A percentile compares a stretch with the other conserved stretches of the same genome.
Evolutionary conservation across 139 green algal genomes (phyloP).

Genomic region (Haematococcus lacustris): DNA sequence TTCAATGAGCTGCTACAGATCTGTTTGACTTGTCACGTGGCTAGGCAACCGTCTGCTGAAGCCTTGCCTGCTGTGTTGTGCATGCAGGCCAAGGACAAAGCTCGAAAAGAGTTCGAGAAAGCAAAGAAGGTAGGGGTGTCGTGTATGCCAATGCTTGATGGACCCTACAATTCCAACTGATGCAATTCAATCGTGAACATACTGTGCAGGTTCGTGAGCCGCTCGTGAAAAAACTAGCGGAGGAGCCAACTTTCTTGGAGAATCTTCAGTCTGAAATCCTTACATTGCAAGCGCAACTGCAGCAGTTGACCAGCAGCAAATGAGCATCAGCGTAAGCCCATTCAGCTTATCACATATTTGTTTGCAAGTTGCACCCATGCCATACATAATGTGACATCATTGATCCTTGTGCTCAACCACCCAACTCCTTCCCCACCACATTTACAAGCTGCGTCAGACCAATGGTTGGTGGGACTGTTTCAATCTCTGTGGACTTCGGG

Average conservation of each 20-base stretch:
- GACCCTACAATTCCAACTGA: background rate
- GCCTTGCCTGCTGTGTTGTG: background rate
- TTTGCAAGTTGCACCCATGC: too few species aligned
- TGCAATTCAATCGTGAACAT: background rate
- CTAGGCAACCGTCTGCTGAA: background rate
- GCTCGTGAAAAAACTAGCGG: conserved; percentile 47
- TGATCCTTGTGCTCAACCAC: too few species aligned
- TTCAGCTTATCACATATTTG: too few species aligned
- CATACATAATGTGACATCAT: too few species aligned
- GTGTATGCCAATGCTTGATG: background rate
- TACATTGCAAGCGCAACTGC: background rate
- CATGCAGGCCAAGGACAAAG: conserved; percentile 65
- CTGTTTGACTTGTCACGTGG: background rate
- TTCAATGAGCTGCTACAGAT: too few species aligned
- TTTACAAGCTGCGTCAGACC: too few species aligned
- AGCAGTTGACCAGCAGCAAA: too few species aligned
- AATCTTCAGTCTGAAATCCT: conserved; percentile 31
- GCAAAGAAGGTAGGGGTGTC: conserved; percentile 38
- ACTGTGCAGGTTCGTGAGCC: conserved; percentile 18
- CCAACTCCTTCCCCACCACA: too few species aligned
- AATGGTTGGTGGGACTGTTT: too few species aligned
- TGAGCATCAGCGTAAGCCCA: too few species aligned
- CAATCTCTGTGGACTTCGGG: too few species aligned
- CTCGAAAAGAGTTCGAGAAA: conserved; percentile 73
- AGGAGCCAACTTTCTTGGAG: conserved; percentile 31